A percentile compares a stretch with the other conserved stretches of the same genome.
phyloP scores from a whole-genome alignment of 805 yeast genomes.

The Brettanomyces anomalus region DNA sequence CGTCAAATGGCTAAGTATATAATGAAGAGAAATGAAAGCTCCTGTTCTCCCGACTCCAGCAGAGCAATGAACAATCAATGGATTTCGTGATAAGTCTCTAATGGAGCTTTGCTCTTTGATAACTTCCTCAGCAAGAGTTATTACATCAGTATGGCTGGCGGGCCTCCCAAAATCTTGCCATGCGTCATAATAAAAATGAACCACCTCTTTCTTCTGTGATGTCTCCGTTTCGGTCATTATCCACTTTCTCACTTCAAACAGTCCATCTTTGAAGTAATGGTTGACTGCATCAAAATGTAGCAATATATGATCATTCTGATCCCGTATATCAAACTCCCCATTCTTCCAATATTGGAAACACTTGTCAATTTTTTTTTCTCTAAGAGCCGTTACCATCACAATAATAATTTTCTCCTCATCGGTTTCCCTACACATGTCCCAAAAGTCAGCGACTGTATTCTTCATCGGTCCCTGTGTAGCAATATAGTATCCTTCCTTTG shows the following conservation, averaged over 20 bases:
- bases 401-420: slow-evolving; percentile 31
- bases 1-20: slow-evolving; percentile 17
- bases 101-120: slow-evolving; percentile 3
- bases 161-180: slow-evolving; percentile 41
- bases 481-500: slow-evolving; percentile 34
- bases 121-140: slow-evolving; percentile 12
- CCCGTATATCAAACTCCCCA: slow-evolving; percentile 1
- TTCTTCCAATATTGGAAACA: slow-evolving; percentile 20
- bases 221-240: slow-evolving; percentile 4
- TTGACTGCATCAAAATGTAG: background rate
- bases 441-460: slow-evolving; percentile 73
- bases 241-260: slow-evolving; percentile 9
- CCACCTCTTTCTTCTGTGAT: slow-evolving; percentile 7
- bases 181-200: slow-evolving; percentile 31
- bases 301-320: background rate
- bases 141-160: slow-evolving; percentile 24
- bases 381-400: slow-evolving; percentile 68
- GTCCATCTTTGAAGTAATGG: background rate
- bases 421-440: slow-evolving; percentile 35
- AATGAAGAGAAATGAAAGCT: slow-evolving; percentile 39
- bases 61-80: slow-evolving; percentile 42
- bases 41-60: slow-evolving; percentile 58
- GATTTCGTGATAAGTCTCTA: slow-evolving; percentile 8
- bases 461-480: slow-evolving; percentile 87
- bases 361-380: slow-evolving; percentile 31